phyloP scores from a whole-genome alignment of 176 grass and related monocot genomes.

The Phragmites australis region DNA sequence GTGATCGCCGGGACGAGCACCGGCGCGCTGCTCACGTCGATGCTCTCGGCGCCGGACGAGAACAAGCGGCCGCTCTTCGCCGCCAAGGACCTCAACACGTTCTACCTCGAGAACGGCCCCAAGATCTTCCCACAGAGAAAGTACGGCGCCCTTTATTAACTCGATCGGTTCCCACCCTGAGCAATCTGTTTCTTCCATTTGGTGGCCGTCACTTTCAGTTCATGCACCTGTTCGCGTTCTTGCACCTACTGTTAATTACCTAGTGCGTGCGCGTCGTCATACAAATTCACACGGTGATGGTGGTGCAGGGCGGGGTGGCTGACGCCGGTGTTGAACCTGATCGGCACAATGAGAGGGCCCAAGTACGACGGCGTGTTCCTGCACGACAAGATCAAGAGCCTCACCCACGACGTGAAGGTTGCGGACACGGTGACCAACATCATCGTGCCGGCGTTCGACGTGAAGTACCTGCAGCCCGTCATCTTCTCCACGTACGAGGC shows the following conservation, averaged over 20 bases:
- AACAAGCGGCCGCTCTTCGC: slow-evolving; percentile 57
- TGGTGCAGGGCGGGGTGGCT: slow-evolving; percentile 6
- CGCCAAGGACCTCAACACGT: slow-evolving; percentile 48
- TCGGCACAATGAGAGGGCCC: background rate
- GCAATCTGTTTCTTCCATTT: no score
- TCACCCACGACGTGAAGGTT: slow-evolving; percentile 19
- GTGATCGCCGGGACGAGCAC: slow-evolving; percentile 70
- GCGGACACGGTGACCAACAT: slow-evolving; percentile 59
- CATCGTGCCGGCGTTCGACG: slow-evolving; percentile 63
- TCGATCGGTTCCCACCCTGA: no score
- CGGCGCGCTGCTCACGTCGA: slow-evolving; percentile 55
- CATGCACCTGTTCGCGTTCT: no score
- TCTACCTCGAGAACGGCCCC: slow-evolving; percentile 62
- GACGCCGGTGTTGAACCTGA: background rate
- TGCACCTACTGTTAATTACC: no score
- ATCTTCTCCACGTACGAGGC: slow-evolving; percentile 70
- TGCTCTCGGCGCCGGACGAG: slow-evolving; percentile 55
- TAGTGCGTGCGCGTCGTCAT: no score
- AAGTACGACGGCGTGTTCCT: slow-evolving; percentile 66
- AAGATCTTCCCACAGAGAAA: slow-evolving; percentile 60
- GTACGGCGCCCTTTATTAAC: background rate
- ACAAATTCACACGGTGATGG: no score
- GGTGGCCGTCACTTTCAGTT: no score
- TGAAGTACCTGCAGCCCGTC: slow-evolving; percentile 54
- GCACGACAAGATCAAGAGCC: slow-evolving; percentile 44